Percentiles rank a stretch among this genome's conserved stretches.
Conservation (phyloP, 306 rosid species). For the Hylodesmum podocarpum region DNA sequence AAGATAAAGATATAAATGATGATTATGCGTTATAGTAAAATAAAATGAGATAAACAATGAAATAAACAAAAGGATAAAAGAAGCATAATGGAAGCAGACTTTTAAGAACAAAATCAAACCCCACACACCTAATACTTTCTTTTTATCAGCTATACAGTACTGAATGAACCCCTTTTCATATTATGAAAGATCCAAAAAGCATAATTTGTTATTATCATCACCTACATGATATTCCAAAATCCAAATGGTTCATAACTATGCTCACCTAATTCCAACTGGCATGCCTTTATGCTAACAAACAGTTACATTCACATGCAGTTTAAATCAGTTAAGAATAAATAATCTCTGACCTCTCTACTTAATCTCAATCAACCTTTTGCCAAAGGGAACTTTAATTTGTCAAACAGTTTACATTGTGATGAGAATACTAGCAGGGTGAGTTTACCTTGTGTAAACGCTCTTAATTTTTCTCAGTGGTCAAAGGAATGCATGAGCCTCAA, state of each 20-base stretch:
- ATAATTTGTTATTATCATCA: constrained; percentile 2
- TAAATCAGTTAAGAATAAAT: constrained; percentile 11
- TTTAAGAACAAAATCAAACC: constrained; percentile 42
- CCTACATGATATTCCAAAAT: constrained; percentile 26
- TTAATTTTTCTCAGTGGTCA: constrained; percentile 7
- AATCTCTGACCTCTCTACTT: constrained; percentile 15
- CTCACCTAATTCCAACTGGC: constrained; percentile 40
- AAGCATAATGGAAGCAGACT: constrained; percentile 40
- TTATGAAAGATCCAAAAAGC: constrained; percentile 14
- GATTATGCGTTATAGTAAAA: constrained; percentile 26
- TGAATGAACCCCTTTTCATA: constrained; percentile 41
- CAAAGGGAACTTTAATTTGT: constrained; percentile 23
- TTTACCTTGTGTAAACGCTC: constrained; percentile 21
- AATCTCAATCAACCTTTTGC: constrained; percentile 16
- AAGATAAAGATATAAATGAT: constrained; percentile 38
- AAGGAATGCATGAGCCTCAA: constrained; percentile 26
- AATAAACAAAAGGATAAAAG: constrained; percentile 22
- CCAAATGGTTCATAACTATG: constrained; percentile 28
- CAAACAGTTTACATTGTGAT: constrained; percentile 35
- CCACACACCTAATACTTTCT: constrained; percentile 36
- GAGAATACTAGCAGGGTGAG: constrained; percentile 19
- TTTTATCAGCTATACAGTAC: constrained; percentile 18
- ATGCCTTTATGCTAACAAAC: constrained; percentile 31
- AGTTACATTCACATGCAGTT: constrained; percentile 26
- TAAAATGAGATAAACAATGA: constrained; percentile 6